Base-by-base conservation (phyloP, 2,329 filamentous ascomycete genomes). In the Claviceps fusiformis region DNA sequence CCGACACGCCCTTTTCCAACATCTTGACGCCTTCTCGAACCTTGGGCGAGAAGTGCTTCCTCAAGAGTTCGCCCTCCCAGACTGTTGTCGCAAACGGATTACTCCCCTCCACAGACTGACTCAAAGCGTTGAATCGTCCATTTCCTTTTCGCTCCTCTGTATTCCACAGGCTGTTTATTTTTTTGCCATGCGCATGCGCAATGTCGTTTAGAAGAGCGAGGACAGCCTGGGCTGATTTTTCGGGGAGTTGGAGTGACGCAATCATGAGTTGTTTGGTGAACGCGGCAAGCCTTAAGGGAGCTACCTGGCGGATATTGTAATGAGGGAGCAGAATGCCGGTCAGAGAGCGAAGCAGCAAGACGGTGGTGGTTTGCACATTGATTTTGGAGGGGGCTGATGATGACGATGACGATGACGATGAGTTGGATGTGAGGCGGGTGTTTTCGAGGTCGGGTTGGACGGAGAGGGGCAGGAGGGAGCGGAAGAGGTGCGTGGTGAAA, bases 401-500 rank as follows among this genome's bases (percentile, higher is more conserved):
- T 51, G 68, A 64, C 54, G 72, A 63, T 56, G 68, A 60, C 27
- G 68, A 60, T 17, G 72, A 60, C 11, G 72, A 63, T 57, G 68
- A 59, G 27, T 17, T 60, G 24, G 73, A 65, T 60, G 67, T 63
- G n/a, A 67, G 69, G 46, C 66, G 65, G 51, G 87, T 85, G 57
- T 88, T 81, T 68, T 98, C 93, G 61, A 98, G 83, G 66, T 96
- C 89, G 0, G 91, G 78, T 68, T 95, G 87, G 51, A 91, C 75
- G 3, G 86, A 85, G 31, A 95, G 79, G 1, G 86, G 78, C 61
- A 92, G 81, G 5, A 98, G 79, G 17, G 87, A 87, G 62, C 84
- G 85, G 77, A 95, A 98, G 57, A 98, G 87, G 70, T 96, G 88
- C 15, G 87, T 89, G 63, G 89, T 91, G 78, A 98, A 98, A 77